These are phyloP conservation scores for Penicillium sp. DNA, from an alignment of 2,329 filamentous ascomycete genomes.

Conservation along the genomic window DNA sequence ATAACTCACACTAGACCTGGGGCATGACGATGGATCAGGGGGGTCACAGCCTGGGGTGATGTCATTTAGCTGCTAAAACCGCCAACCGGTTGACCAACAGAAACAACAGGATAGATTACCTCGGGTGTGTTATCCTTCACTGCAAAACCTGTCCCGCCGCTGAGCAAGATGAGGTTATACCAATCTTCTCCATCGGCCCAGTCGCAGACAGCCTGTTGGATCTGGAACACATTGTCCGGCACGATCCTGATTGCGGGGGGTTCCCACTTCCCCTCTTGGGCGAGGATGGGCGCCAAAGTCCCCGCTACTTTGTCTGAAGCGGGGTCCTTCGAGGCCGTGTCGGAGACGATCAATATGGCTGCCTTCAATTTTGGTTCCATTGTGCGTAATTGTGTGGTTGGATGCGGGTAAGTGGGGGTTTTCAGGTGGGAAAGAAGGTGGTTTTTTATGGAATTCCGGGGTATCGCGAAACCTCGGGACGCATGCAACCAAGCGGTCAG, in stretches of 20 bases:
- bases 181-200: slow-evolving; percentile 70
- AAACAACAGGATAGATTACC: slow-evolving; percentile 49
- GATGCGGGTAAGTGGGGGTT: slow-evolving; percentile 12
- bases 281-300: slow-evolving; percentile 68
- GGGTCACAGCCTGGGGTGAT: slow-evolving; percentile 65
- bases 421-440: slow-evolving; percentile 1
- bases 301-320: slow-evolving; percentile 73
- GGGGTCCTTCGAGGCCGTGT: slow-evolving; percentile 79
- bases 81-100: background rate
- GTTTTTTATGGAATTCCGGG: slow-evolving; percentile 13
- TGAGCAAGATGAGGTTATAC: slow-evolving; percentile 78
- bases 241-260: slow-evolving; percentile 72
- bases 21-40: slow-evolving; percentile 80
- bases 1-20: slow-evolving; percentile 73
- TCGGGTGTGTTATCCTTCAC: slow-evolving; percentile 84
- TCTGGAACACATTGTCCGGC: slow-evolving; percentile 70
- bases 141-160: slow-evolving; percentile 92
- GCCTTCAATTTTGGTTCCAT: slow-evolving; percentile 58
- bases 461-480: slow-evolving; percentile 17
- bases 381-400: slow-evolving; percentile 8
- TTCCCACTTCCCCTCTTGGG: slow-evolving; percentile 70
- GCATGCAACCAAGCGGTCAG: slow-evolving; percentile 17
- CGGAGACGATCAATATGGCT: slow-evolving; percentile 84
- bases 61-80: slow-evolving; percentile 18
- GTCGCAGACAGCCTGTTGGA: slow-evolving; percentile 68